A percentile compares a stretch with the other conserved stretches of the same genome.
These are phyloP conservation scores for Leucosporidium creatinivorum DNA, from an alignment of 768 basidiomycete species.

Conservation along the genomic window DNA sequence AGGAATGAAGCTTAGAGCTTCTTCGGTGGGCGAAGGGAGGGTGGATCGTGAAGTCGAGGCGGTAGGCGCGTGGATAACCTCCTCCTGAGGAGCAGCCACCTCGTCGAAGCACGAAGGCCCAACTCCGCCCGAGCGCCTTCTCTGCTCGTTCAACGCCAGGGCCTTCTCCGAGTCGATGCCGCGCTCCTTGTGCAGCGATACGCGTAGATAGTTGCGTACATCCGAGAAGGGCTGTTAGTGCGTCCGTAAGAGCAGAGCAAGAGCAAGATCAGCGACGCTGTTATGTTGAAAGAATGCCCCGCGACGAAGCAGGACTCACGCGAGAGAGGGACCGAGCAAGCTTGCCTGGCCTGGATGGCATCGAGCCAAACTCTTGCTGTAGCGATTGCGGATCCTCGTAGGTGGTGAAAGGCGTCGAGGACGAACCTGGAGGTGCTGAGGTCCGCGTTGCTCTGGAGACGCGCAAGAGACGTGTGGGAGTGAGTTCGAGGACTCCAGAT, in stretches of 20 bases:
- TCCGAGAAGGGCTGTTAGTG: slow-evolving; percentile 8
- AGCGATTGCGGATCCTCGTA: too few relatives aligned
- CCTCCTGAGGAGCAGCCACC: background rate
- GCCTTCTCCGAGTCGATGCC: slow-evolving; percentile 5
- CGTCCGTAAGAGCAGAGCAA: too few relatives aligned
- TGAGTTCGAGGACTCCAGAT: too few relatives aligned
- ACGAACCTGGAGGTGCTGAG: too few relatives aligned
- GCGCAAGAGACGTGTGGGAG: too few relatives aligned
- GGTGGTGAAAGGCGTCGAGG: too few relatives aligned
- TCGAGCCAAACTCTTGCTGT: background rate
- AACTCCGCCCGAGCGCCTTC: background rate
- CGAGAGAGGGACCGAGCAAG: background rate
- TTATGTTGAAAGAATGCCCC: background rate
- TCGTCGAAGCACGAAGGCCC: background rate
- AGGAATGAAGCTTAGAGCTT: too few relatives aligned
- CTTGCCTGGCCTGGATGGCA: background rate
- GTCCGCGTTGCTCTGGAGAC: too few relatives aligned
- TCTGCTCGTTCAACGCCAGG: background rate
- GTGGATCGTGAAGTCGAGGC: background rate
- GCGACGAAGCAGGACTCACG: background rate
- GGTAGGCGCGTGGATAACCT: background rate
- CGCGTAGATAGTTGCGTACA: slow-evolving; percentile 3
- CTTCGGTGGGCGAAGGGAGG: background rate
- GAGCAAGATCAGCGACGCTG: background rate
- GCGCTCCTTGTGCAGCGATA: slow-evolving; percentile 1